Percentiles rank a stretch among this genome's conserved stretches.
phyloP scores from a whole-genome alignment of 768 basidiomycete species.

The Cystobasidiopsis lactophilus region DNA sequence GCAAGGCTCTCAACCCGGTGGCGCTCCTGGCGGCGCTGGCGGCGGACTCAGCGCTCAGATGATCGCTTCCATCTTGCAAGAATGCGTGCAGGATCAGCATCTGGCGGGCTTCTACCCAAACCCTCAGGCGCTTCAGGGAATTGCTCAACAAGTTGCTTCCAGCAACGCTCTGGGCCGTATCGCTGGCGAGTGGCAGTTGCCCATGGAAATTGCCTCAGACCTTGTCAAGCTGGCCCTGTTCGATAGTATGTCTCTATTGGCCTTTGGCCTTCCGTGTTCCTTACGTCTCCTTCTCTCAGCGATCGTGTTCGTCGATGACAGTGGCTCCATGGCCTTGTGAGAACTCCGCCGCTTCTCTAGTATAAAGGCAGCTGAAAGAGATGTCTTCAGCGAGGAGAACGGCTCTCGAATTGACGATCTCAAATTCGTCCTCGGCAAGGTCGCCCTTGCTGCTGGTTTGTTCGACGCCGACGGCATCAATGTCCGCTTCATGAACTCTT shows the following conservation, averaged over 20 bases:
- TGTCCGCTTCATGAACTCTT: constrained; percentile 27
- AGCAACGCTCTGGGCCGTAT: constrained; percentile 24
- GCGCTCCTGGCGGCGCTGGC: not conserved
- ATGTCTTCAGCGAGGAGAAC: too few relatives aligned
- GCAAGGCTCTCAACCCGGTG: not conserved
- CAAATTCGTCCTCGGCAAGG: constrained; percentile 22
- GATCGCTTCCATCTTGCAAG: constrained; percentile 3
- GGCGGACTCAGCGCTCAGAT: not conserved
- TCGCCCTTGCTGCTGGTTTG: constrained; percentile 25
- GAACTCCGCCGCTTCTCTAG: too few relatives aligned
- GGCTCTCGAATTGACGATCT: constrained; percentile 30
- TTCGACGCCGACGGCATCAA: constrained; percentile 29
- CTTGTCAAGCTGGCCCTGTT: constrained; percentile 26
- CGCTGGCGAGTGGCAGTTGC: constrained; percentile 26
- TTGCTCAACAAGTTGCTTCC: constrained; percentile 25
- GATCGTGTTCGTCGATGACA: constrained; percentile 21
- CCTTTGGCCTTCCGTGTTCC: constrained; percentile 10
- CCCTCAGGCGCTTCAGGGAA: constrained; percentile 24
- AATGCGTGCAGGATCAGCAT: constrained; percentile 22
- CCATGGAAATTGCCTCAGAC: constrained; percentile 27
- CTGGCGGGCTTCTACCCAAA: constrained; percentile 28
- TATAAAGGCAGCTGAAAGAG: not conserved
- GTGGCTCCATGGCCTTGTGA: not conserved
- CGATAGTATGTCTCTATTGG: too few relatives aligned
- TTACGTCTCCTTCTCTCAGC: too few relatives aligned